Percentiles rank a stretch among this genome's conserved stretches.
Conservation (phyloP, 1,284 basidiomycete genomes). For the Moesziomyces antarcticus region DNA sequence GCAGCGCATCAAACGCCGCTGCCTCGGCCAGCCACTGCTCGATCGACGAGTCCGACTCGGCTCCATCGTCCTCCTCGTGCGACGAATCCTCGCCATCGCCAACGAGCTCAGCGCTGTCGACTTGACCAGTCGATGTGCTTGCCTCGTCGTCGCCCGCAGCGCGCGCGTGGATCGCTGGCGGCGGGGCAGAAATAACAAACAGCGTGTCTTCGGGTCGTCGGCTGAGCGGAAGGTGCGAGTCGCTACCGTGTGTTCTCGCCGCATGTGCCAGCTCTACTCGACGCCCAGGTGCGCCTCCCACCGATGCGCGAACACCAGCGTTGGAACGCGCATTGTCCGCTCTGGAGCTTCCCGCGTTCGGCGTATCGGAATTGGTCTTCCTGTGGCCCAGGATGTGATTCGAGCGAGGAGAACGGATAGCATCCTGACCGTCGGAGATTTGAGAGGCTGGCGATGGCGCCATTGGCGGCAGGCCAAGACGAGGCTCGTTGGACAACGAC, state of each 20-base stretch:
- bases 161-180: conserved; percentile 6
- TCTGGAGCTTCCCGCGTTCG: background rate
- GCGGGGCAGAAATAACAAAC: conserved; percentile 40
- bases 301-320: conserved; percentile 2
- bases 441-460: background rate
- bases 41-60: conserved; percentile 44
- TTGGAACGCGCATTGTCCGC: background rate
- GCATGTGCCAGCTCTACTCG: conserved; percentile 12
- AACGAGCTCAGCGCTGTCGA: too few relatives aligned
- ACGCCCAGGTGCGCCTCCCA: background rate
- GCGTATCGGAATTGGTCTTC: conserved; percentile 32
- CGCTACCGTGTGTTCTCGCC: conserved; percentile 24
- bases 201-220: conserved; percentile 46
- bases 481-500: conserved; percentile 32
- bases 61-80: conserved; percentile 30
- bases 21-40: conserved; percentile 50
- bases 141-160: conserved; percentile 22
- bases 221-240: conserved; percentile 34
- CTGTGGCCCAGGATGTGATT: conserved; percentile 18
- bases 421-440: too few relatives aligned
- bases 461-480: conserved; percentile 29
- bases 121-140: too few relatives aligned
- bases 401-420: too few relatives aligned
- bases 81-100: background rate
- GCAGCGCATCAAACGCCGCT: conserved; percentile 47